These are phyloP conservation scores for Diplodia mutila DNA, from an alignment of 2,329 filamentous ascomycete genomes.

Conservation along the genomic window DNA sequence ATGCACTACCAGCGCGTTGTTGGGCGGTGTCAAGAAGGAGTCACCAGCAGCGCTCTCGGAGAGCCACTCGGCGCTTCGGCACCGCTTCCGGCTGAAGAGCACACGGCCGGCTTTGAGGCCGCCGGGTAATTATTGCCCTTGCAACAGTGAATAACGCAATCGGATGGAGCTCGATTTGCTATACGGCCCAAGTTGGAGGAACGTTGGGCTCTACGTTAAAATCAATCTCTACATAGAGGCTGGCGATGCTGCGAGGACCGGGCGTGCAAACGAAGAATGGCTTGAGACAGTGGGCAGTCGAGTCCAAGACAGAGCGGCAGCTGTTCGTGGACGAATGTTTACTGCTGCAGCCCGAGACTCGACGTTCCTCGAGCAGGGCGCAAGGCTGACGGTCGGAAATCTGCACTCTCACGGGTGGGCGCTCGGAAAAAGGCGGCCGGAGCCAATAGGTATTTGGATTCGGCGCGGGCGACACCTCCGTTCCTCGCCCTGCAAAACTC, in stretches of 20 bases:
- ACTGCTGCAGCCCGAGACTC: neutral
- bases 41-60: slow-evolving; percentile 12
- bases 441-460: slow-evolving; percentile 19
- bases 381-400: neutral
- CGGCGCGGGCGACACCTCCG: slow-evolving; percentile 3
- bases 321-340: neutral
- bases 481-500: slow-evolving; percentile 14
- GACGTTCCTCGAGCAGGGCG: too few species aligned
- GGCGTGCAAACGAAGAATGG: neutral
- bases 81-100: slow-evolving; percentile 9
- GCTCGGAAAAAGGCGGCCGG: slow-evolving; percentile 3
- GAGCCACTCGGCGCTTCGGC: slow-evolving; percentile 15
- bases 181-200: neutral
- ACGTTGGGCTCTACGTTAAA: neutral
- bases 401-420: neutral
- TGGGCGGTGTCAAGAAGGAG: slow-evolving; percentile 18
- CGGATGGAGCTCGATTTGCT: neutral
- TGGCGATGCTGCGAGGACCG: neutral
- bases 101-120: neutral
- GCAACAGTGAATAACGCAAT: neutral
- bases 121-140: neutral
- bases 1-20: neutral
- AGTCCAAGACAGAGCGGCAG: neutral
- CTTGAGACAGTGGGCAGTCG: neutral
- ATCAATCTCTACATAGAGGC: neutral